phyloP scores from a whole-genome alignment of 1,139 yeast genomes.

The Yamadazyma sp. region DNA sequence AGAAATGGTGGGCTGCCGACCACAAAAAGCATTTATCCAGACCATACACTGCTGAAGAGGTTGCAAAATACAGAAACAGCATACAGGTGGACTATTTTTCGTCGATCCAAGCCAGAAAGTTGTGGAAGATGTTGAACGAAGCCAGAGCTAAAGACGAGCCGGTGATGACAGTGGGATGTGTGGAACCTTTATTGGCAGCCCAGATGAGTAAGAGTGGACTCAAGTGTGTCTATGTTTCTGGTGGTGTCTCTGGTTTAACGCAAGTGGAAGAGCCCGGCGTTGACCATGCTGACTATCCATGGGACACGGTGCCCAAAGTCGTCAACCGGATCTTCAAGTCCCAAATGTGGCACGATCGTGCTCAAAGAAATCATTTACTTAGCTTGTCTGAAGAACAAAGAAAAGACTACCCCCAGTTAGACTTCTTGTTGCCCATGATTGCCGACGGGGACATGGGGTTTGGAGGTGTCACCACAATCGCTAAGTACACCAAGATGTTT shows the following conservation, averaged over 20 bases:
- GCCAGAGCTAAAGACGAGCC: constrained; percentile 45
- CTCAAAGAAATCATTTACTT: constrained; percentile 47
- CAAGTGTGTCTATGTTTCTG: constrained; percentile 59
- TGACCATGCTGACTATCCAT: constrained; percentile 23
- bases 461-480: constrained; percentile 64
- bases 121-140: constrained; percentile 43
- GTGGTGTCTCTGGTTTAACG: constrained; percentile 50
- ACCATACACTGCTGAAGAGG: constrained; percentile 53
- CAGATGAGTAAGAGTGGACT: constrained; percentile 46
- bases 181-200: constrained; percentile 63
- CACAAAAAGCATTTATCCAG: constrained; percentile 51
- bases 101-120: constrained; percentile 53
- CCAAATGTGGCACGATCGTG: constrained; percentile 57
- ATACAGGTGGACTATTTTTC: constrained; percentile 49
- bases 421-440: constrained; percentile 59
- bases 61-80: constrained; percentile 55
- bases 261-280: constrained; percentile 17
- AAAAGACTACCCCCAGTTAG: constrained; percentile 31
- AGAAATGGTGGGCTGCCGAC: constrained; percentile 50
- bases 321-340: constrained; percentile 61
- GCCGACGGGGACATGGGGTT: constrained; percentile 73
- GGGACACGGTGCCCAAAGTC: constrained; percentile 66
- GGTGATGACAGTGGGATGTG: constrained; percentile 58
- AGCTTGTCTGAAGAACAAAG: constrained; percentile 25
- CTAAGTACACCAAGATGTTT: constrained; percentile 62